These are phyloP conservation scores for Malus hybrid DNA, from an alignment of 331 rosid species.

Conservation along the genomic window DNA sequence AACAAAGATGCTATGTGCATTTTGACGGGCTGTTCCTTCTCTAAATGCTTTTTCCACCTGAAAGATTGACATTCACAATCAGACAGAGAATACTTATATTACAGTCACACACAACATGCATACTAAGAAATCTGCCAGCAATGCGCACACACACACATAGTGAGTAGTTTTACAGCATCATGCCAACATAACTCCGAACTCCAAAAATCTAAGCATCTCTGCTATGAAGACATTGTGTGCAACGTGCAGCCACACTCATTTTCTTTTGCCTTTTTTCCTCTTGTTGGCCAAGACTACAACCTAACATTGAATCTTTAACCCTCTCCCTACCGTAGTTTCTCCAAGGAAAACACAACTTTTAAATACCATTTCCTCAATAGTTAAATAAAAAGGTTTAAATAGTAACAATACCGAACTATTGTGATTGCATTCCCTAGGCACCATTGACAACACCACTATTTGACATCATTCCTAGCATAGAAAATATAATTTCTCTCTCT, in stretches of 20 bases:
- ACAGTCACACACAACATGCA: background rate
- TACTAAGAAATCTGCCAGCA: background rate
- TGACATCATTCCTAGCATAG: background rate
- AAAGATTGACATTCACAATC: conserved; percentile 28
- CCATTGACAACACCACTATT: background rate
- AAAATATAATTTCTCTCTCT: background rate
- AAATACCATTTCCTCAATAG: background rate
- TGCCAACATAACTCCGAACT: background rate
- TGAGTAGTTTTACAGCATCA: background rate
- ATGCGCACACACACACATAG: background rate
- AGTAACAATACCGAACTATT: background rate
- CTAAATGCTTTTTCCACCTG: conserved; percentile 99
- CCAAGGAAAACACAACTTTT: background rate
- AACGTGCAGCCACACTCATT: background rate
- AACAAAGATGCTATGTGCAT: conserved; percentile 94
- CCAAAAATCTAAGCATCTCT: background rate
- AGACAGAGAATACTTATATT: conserved; percentile 5
- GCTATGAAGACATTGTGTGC: background rate
- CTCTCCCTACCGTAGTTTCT: background rate
- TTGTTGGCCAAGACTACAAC: no score
- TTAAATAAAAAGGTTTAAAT: background rate
- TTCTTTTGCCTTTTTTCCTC: background rate
- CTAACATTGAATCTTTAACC: background rate
- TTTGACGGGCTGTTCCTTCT: conserved; percentile 99
- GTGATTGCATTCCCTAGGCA: background rate